Conservation (phyloP, 441 rosid species). For the Sinapis alba region DNA sequence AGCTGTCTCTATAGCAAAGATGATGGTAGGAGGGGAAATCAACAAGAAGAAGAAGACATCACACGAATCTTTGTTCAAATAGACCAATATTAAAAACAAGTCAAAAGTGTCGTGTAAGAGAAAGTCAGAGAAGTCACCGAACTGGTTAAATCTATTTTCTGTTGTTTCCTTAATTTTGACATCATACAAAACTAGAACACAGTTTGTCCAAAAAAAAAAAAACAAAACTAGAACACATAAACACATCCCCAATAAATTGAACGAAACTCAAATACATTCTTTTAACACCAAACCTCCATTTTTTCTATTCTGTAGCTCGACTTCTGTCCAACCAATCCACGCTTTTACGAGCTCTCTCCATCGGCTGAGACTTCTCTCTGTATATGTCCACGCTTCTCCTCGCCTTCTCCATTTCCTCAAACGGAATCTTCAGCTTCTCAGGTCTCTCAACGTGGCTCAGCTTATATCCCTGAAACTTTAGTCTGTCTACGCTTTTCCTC, state of each 20-base stretch:
- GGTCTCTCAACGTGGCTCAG: constrained; percentile 49
- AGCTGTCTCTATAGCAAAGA: constrained; percentile 70
- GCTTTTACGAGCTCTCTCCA: constrained; percentile 62
- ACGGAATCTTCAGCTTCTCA: constrained; percentile 52
- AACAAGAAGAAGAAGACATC: too few relatives aligned
- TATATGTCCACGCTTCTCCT: constrained; percentile 64
- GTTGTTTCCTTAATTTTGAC: constrained; percentile 16
- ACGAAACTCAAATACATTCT: constrained; percentile 31
- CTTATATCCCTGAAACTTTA: constrained; percentile 69
- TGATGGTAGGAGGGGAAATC: too few relatives aligned
- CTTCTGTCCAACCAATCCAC: constrained; percentile 76
- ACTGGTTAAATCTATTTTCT: constrained; percentile 30
- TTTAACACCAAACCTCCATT: not conserved
- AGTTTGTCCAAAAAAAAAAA: too few relatives aligned
- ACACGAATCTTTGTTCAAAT: too few relatives aligned
- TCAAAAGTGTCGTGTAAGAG: not conserved
- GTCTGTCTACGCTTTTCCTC: constrained; percentile 51
- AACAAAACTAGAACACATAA: constrained; percentile 32
- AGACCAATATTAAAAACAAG: not conserved
- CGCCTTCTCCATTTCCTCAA: constrained; percentile 64
- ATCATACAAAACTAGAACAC: constrained; percentile 16
- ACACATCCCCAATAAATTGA: constrained; percentile 38
- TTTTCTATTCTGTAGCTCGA: constrained; percentile 34
- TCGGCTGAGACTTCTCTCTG: constrained; percentile 55
- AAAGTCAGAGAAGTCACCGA: too few relatives aligned